phyloP scores from a whole-genome alignment of 257 asterid genomes.

The Parsonsia alboflavescens region DNA sequence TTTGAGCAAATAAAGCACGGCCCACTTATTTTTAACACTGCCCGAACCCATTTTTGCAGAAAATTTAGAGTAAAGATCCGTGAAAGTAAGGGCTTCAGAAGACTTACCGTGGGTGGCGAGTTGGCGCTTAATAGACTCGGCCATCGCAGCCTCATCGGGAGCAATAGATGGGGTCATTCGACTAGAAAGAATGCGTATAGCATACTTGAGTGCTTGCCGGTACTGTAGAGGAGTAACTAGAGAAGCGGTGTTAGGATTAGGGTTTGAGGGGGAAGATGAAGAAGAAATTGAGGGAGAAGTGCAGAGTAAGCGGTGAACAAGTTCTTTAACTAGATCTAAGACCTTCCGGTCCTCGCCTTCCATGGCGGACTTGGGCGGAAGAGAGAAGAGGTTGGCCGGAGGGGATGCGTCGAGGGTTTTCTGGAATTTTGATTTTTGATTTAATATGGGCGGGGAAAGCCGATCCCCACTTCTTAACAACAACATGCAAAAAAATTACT shows the following conservation, averaged over 20 bases:
- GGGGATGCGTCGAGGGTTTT: slow-evolving; percentile 13
- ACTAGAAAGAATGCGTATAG: slow-evolving; percentile 83
- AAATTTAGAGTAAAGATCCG: slow-evolving; percentile 71
- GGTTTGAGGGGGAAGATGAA: slow-evolving; percentile 16
- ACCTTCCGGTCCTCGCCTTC: slow-evolving; percentile 53
- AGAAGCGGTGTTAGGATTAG: slow-evolving; percentile 43
- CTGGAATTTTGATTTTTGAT: slow-evolving; percentile 25
- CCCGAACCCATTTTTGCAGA: slow-evolving; percentile 71
- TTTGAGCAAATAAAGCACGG: slow-evolving; percentile 82
- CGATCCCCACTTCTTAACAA: neutral
- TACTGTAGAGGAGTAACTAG: slow-evolving; percentile 32
- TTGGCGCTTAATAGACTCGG: slow-evolving; percentile 83
- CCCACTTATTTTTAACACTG: slow-evolving; percentile 81
- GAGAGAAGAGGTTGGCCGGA: slow-evolving; percentile 8
- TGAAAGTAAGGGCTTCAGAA: slow-evolving; percentile 82
- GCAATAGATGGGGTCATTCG: slow-evolving; percentile 81
- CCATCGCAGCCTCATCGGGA: slow-evolving; percentile 69
- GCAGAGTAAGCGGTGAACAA: slow-evolving; percentile 71
- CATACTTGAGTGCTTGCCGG: slow-evolving; percentile 71
- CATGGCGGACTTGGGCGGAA: slow-evolving; percentile 36
- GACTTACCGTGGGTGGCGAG: slow-evolving; percentile 96
- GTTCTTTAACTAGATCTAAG: slow-evolving; percentile 86
- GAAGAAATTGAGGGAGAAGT: slow-evolving; percentile 11
- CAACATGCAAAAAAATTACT: too few relatives aligned
- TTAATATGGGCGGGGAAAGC: slow-evolving; percentile 39